These are phyloP conservation scores for Mycena capillaripes DNA, from an alignment of 768 basidiomycete species.

Conservation along the genomic window DNA sequence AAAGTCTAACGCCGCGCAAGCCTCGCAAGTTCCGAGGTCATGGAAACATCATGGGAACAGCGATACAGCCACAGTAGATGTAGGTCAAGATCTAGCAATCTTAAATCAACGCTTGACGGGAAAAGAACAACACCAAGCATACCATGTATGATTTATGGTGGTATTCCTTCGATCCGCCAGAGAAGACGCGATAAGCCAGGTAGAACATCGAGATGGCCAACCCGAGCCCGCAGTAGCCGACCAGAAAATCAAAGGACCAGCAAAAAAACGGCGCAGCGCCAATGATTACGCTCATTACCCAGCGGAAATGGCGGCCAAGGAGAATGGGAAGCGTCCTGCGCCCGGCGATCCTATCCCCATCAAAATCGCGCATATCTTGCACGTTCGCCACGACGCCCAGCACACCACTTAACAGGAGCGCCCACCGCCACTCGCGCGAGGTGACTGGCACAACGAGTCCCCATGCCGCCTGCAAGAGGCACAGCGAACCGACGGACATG, in stretches of 20 bases:
- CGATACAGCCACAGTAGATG: slow-evolving; percentile 1
- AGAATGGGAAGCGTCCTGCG: slow-evolving; percentile 57
- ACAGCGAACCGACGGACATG: slow-evolving; percentile 21
- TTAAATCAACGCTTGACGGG: not conserved
- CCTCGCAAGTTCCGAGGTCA: not conserved
- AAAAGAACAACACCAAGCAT: not conserved
- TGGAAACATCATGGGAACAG: not conserved
- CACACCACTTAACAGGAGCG: slow-evolving; percentile 34
- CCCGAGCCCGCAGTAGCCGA: not conserved
- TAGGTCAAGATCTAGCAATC: not conserved
- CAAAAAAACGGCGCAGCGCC: not conserved
- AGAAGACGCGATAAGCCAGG: not conserved
- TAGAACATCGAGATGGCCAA: not conserved
- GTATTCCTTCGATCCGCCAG: not conserved
- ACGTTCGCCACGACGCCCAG: slow-evolving; percentile 55
- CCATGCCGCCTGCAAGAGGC: slow-evolving; percentile 18
- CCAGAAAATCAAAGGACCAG: not conserved
- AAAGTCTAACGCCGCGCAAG: too few species aligned
- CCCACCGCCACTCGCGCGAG: not conserved
- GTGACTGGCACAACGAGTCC: slow-evolving; percentile 7
- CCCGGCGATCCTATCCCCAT: slow-evolving; percentile 52
- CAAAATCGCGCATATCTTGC: slow-evolving; percentile 55
- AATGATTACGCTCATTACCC: slow-evolving; percentile 23
- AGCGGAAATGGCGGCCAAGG: slow-evolving; percentile 47
- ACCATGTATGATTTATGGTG: slow-evolving; percentile 1